Conservation (phyloP, 2,329 filamentous ascomycete genomes). For the Leptographium wingfieldii region DNA sequence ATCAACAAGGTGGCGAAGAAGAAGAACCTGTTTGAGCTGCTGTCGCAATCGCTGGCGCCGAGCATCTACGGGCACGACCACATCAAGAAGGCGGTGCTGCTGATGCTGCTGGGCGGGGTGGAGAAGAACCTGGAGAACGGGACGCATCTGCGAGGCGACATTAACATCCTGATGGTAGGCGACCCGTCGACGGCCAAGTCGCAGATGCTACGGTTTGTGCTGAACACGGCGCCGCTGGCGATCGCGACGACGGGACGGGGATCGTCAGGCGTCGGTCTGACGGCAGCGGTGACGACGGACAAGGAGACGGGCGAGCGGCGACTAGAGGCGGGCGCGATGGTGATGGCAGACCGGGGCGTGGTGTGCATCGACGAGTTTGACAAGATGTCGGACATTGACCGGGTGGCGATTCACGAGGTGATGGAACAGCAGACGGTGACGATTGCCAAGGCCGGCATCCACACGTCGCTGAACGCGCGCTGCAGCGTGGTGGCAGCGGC, state of each 20-base stretch:
- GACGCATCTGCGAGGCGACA: conserved; percentile 93
- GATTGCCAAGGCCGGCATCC: conserved; percentile 96
- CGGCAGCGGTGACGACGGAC: conserved; percentile 88
- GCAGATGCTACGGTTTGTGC: conserved; percentile 89
- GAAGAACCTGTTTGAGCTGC: conserved; percentile 79
- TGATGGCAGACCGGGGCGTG: conserved; percentile 89
- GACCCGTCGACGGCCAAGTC: conserved; percentile 98
- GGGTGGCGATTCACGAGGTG: conserved; percentile 98
- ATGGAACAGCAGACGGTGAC: conserved; percentile 99
- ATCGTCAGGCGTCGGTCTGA: conserved; percentile 94
- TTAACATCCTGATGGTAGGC: conserved; percentile 98
- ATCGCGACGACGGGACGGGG: conserved; percentile 96
- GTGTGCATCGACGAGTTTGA: conserved; percentile 99
- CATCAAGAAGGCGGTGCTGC: conserved; percentile 92
- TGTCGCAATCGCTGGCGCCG: conserved; percentile 87
- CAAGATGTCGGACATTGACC: conserved; percentile 98
- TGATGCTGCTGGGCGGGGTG: conserved; percentile 90
- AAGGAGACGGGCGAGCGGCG: conserved; percentile 95
- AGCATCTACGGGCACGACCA: conserved; percentile 96
- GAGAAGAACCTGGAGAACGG: conserved; percentile 99
- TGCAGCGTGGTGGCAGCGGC: conserved; percentile 95
- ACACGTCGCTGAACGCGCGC: conserved; percentile 90
- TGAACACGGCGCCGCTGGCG: conserved; percentile 90
- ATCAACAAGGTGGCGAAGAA: conserved; percentile 98
- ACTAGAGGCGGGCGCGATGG: conserved; percentile 96